Evolutionary conservation across 148 eudicot genomes (phyloP), one percentile per base, ranked within the genome.

Genomic region (Rhododendron griersonianum): DNA sequence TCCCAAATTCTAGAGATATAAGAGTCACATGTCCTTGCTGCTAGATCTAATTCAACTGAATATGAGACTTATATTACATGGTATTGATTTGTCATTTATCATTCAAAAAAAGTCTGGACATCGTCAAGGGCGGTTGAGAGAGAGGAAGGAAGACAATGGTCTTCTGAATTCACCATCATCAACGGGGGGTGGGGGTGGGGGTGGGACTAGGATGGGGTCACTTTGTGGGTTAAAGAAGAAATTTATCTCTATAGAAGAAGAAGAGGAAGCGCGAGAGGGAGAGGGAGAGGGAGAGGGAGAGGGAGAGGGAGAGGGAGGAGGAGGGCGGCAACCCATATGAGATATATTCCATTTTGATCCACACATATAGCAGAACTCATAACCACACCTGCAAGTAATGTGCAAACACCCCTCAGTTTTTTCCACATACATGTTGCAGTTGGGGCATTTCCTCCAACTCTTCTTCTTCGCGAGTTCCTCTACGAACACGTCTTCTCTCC

Each of bases 291-390:
- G 35, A 57, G n/a, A 18, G n/a, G 4, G 23, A 1, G 35, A 33
- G 35, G 1, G 35, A 33, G 35, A 33, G 35, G 35, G 35, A 33
- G 1, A 0, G 35, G 0, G 25, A n/a, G n/a, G n/a, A n/a, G n/a
- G n/a, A n/a, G n/a, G 35, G 7, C 21, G 11, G 83, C 86, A 87
- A 33, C 7, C 14, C 10, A 11, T 7, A 44, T 79, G 83, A 51
- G 65, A 71, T 11, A 2, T 81, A 45, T 39, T 69, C 90, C 90
- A 90, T 47, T 85, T 85, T 30, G 79, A 71, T 59, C 92, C 92
- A 83, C 92, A 90, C 37, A 80, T 73, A 57, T 90, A 90, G 85
- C 92, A 90, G 65, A 90, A 90, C 73, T 90, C 86, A 80, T 83
- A 82, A 9, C 14, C 33, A n/a, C 91, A 90, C 80, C 92, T 85